These are phyloP conservation scores for Vaccinium corymbosum DNA, from an alignment of 148 eudicot species.

Conservation along the genomic window DNA sequence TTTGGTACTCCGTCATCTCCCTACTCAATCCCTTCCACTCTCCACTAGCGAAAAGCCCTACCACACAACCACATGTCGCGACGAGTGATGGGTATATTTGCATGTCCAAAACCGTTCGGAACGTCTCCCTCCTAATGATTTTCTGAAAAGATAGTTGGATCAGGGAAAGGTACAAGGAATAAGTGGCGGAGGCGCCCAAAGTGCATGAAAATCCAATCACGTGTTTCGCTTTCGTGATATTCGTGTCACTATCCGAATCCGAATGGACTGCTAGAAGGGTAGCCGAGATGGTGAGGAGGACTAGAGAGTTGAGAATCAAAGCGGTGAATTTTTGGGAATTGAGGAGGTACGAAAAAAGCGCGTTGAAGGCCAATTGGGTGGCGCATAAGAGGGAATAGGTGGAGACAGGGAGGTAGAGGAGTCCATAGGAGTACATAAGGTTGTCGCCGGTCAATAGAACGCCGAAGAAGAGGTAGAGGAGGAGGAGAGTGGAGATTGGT, in stretches of 20 bases:
- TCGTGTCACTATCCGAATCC: slow-evolving; percentile 2
- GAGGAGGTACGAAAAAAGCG: slow-evolving; percentile 38
- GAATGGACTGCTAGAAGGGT: slow-evolving; percentile 36
- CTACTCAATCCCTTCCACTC: slow-evolving; percentile 32
- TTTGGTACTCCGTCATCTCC: slow-evolving; percentile 34
- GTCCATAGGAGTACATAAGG: slow-evolving; percentile 42
- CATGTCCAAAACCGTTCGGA: slow-evolving; percentile 29
- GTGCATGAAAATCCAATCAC: slow-evolving; percentile 44
- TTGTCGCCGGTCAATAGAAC: slow-evolving; percentile 29
- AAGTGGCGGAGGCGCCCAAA: slow-evolving; percentile 40
- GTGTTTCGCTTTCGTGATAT: slow-evolving; percentile 15
- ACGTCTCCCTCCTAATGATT: slow-evolving; percentile 30
- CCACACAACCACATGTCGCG: slow-evolving; percentile 27
- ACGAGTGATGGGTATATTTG: slow-evolving; percentile 30
- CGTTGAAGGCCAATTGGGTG: slow-evolving; percentile 55
- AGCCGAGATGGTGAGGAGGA: slow-evolving; percentile 45
- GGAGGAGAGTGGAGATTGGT: slow-evolving; percentile 15
- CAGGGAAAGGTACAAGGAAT: slow-evolving; percentile 34
- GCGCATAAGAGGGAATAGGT: slow-evolving; percentile 51
- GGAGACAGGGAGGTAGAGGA: slow-evolving; percentile 48
- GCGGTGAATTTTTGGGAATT: slow-evolving; percentile 48
- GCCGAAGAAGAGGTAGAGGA: slow-evolving; percentile 34
- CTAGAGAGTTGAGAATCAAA: slow-evolving; percentile 36
- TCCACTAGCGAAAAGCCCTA: slow-evolving; percentile 48
- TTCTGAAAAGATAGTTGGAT: slow-evolving; percentile 38